These are phyloP conservation scores for Melastoma malabathricum DNA, from an alignment of 345 rosid species.

Conservation along the genomic window DNA sequence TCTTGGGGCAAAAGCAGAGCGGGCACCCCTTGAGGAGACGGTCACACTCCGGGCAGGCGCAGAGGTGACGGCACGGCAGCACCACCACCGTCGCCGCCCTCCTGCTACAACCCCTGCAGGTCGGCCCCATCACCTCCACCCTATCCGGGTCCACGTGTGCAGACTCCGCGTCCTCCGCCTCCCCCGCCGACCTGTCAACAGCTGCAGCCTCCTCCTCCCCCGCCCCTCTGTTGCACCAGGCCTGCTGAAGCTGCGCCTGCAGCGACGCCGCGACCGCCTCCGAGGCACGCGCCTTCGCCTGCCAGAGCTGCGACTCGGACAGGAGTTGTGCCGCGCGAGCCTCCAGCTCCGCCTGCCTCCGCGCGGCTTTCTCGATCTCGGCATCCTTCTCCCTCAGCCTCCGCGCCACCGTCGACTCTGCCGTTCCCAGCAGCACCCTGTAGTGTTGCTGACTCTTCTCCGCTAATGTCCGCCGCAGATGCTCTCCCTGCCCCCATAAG, in stretches of 20 bases:
- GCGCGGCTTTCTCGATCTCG: slow-evolving; percentile 60
- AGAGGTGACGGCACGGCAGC: slow-evolving; percentile 89
- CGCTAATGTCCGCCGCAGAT: slow-evolving; percentile 54
- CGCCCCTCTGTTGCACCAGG: slow-evolving; percentile 29
- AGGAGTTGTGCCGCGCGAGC: slow-evolving; percentile 74
- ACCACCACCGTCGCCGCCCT: slow-evolving; percentile 57
- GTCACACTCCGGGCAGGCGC: slow-evolving; percentile 62
- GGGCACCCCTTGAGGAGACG: slow-evolving; percentile 57
- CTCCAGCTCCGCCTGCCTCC: slow-evolving; percentile 65
- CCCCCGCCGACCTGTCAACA: slow-evolving; percentile 11
- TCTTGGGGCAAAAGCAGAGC: slow-evolving; percentile 45
- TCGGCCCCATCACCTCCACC: slow-evolving; percentile 25
- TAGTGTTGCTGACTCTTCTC: slow-evolving; percentile 68
- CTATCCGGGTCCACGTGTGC: slow-evolving; percentile 71
- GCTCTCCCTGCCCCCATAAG: slow-evolving; percentile 45
- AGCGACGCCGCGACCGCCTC: slow-evolving; percentile 70
- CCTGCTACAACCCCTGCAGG: slow-evolving; percentile 45
- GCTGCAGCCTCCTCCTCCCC: slow-evolving; percentile 21
- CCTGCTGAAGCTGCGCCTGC: slow-evolving; percentile 64
- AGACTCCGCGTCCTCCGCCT: slow-evolving; percentile 83
- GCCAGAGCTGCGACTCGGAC: slow-evolving; percentile 76
- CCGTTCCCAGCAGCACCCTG: slow-evolving; percentile 50
- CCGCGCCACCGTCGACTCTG: slow-evolving; percentile 50
- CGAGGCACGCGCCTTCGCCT: slow-evolving; percentile 63
- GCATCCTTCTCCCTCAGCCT: slow-evolving; percentile 56